Evolutionary conservation across 805 yeast genomes (phyloP), one percentile per base, ranked within the genome.

Genomic region (Sugiyamaella marilandica): DNA sequence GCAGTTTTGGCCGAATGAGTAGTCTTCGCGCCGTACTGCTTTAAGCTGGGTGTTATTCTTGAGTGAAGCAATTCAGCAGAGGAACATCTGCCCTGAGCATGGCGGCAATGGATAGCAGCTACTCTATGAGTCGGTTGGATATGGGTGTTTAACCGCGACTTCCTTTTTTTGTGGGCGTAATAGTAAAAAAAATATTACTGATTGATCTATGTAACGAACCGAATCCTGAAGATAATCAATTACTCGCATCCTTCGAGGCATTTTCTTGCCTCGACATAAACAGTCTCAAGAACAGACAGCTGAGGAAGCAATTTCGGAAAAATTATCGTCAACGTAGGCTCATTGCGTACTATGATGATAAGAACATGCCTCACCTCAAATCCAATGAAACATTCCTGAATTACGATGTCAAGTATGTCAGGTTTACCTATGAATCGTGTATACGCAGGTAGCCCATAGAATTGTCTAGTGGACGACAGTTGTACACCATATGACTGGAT

Each of bases 311-410:
- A 24, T 1, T 29, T 34, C 13, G 43, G 61, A 47, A 75, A 69
- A 21, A 71, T 58, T 32, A 73, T 52, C 16, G 61, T 62, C 29
- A 71, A 57, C 41, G 59, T 62, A 13, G 62, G 61, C 8, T 58
- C 61, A 35, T 71, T 73, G 49, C 74, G 74, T 14, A 82, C 76
- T 34, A 85, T 69, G 3, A 85, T 70, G 41, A 84, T 80, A 64
- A 87, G 68, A 62, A 85, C 83, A 64, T 76, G 83, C 2, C 83
- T 71, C 9, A 85, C 88, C 56, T 82, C 83, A 56, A 81, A 78
- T 5, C 84, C 84, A 51, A 74, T 74, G 63, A 87, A 86, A 0
- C 87, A 91, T 65, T 87, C 95, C 63, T 85, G 85, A 24, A 87
- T 82, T 0, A 85, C 78, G 10, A 87, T 65, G 64, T 86, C 92